Evolutionary conservation across 2,329 filamentous ascomycete species (phyloP), one percentile per base, ranked within the genome.

Genomic region (Aspergillus sp.): DNA sequence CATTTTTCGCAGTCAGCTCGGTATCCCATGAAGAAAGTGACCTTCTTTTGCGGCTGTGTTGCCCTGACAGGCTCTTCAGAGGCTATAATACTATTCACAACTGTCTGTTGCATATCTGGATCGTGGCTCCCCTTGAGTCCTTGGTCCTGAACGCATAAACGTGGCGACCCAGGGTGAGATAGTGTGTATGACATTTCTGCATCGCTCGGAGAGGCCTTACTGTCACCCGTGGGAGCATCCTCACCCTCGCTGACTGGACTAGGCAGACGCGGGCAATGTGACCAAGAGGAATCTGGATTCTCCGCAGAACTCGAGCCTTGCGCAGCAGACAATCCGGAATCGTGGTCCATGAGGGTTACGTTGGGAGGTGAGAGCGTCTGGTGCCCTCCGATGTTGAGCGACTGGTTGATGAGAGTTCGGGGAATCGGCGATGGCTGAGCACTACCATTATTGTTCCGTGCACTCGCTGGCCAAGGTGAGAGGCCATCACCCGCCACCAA

Each of bases 1-100:
- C 86, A 90, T 66, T 88, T 88, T 51, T 88, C 85, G 62, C 86
- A 90, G 64, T 88, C 85, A 8, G 82, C 77, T 52, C 85, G 74
- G 68, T 84, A 89, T 43, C 86, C 86, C 79, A 89, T 88, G 57
- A 83, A 86, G 63, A 89, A 84, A 51, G 77, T 81, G 62, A 79
- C 80, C 67, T 84, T 85, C 41, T 57, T 52, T 47, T 36, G 34
- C n/a, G 5, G 34, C 4, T n/a, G 34, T n/a, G n/a, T 12, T 36
- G 26, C 19, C 19, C 19, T 2, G 34, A 19, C 12, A 8, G 19
- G 7, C 27, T 28, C 36, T 39, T 39, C 36, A 19, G n/a, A 26
- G 26, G 12, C 27, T 12, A 9, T 39, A 12, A 4, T 36, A 4
- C 26, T 27, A 26, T 28, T 39, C 7, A 19, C 27, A 27, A 19